Evolutionary conservation across 2,329 filamentous ascomycete species (phyloP).

Genomic region (Colletotrichum higginsianum): DNA sequence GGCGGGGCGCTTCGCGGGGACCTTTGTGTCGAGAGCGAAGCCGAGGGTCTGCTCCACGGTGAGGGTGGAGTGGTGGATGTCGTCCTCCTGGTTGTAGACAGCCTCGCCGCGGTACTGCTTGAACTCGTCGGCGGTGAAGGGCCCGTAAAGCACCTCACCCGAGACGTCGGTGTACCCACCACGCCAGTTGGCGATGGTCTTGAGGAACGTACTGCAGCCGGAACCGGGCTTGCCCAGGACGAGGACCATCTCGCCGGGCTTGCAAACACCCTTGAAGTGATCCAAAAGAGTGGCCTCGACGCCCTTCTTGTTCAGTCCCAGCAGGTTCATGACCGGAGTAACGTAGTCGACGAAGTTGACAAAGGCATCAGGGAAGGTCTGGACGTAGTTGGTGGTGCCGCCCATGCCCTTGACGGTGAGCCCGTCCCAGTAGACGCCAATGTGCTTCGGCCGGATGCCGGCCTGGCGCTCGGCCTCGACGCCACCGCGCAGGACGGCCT

Average conservation of each 20-base stretch:
- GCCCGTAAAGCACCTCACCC: slow-evolving; percentile 84
- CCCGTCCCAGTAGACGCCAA: slow-evolving; percentile 84
- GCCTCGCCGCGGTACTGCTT: slow-evolving; percentile 84
- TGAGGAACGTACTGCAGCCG: slow-evolving; percentile 79
- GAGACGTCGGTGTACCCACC: slow-evolving; percentile 67
- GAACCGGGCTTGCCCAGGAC: slow-evolving; percentile 85
- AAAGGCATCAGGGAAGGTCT: slow-evolving; percentile 84
- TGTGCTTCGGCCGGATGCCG: slow-evolving; percentile 85
- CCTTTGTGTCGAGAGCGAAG: slow-evolving; percentile 89
- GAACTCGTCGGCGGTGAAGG: slow-evolving; percentile 80
- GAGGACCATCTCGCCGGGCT: slow-evolving; percentile 90
- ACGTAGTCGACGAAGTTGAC: slow-evolving; percentile 83
- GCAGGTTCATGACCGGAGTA: slow-evolving; percentile 72
- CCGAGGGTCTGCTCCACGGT: slow-evolving; percentile 90
- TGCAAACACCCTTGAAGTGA: slow-evolving; percentile 78
- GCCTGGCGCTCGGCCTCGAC: slow-evolving; percentile 80
- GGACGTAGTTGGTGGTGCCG: slow-evolving; percentile 79
- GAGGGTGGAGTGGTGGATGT: slow-evolving; percentile 87
- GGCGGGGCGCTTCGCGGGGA: slow-evolving; percentile 83
- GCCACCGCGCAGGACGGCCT: slow-evolving; percentile 79
- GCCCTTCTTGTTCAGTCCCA: slow-evolving; percentile 78
- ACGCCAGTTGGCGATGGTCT: slow-evolving; percentile 77
- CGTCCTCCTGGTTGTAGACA: slow-evolving; percentile 89
- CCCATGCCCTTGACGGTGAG: slow-evolving; percentile 83
- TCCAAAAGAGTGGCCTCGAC: slow-evolving; percentile 81